Evolutionary conservation across 2,329 filamentous ascomycete genomes (phyloP).

Genomic region (Neofusicoccum ribis): DNA sequence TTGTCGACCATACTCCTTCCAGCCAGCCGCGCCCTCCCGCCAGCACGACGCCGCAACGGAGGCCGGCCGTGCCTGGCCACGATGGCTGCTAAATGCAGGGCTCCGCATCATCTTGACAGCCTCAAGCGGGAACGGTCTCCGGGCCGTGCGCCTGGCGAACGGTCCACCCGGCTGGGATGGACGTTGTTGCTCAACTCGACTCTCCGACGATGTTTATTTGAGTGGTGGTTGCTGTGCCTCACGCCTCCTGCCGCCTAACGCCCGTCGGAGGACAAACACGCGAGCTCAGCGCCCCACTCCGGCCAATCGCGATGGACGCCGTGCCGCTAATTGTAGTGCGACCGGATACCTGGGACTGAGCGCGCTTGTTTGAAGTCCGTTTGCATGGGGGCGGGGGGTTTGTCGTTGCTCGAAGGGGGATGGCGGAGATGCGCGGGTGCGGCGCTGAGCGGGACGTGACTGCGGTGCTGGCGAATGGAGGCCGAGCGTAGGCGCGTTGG

Average conservation of each 20-base stretch:
- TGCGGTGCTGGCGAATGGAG: not conserved
- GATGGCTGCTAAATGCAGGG: not conserved
- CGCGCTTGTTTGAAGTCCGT: not conserved
- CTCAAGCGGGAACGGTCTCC: not conserved
- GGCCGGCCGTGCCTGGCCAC: not conserved
- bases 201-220: not conserved
- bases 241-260: not conserved
- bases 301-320: not conserved
- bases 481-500: conserved; percentile 3
- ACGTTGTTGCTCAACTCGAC: not conserved
- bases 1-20: not conserved
- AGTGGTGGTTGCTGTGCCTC: conserved; percentile 10
- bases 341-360: not conserved
- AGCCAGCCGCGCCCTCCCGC: not conserved
- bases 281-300: not conserved
- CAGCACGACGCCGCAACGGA: not conserved
- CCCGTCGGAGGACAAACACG: not conserved
- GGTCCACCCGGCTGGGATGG: not conserved
- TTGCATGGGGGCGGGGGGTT: not conserved
- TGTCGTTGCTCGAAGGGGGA: not conserved
- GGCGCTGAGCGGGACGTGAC: not conserved
- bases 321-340: not conserved
- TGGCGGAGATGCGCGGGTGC: not conserved
- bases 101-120: not conserved
- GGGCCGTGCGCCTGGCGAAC: not conserved